A percentile compares a stretch with the other conserved stretches of the same genome.
Evolutionary conservation across 257 asterid species (phyloP).

Genomic region (Nicotiana otophora): DNA sequence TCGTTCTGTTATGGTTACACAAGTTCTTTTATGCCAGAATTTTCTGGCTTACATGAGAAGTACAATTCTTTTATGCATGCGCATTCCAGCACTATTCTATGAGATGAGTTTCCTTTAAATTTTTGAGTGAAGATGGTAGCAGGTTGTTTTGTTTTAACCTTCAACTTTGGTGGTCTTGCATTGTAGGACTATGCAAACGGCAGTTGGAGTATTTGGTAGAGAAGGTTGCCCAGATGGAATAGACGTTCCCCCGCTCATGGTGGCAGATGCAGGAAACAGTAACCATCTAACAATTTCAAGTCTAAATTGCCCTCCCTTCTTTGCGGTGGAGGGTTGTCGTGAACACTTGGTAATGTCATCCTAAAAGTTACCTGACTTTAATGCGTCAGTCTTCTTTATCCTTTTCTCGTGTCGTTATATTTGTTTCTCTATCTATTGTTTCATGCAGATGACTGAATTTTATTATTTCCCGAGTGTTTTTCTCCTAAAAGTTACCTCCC

Average conservation of each 20-base stretch:
- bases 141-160: background rate
- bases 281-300: constrained; percentile 74
- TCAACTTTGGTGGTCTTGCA: constrained; percentile 12
- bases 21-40: background rate
- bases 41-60: background rate
- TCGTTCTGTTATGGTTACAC: background rate
- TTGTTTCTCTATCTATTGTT: background rate
- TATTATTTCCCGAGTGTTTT: background rate
- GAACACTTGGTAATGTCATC: constrained; percentile 65
- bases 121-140: background rate
- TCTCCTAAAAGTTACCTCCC: background rate
- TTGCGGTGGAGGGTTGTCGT: constrained; percentile 83
- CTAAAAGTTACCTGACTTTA: background rate
- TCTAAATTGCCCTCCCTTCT: constrained; percentile 68
- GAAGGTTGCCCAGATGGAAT: constrained; percentile 52
- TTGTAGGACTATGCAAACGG: constrained; percentile 95
- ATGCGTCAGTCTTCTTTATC: background rate
- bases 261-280: constrained; percentile 53
- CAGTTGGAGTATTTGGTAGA: constrained; percentile 92
- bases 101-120: background rate
- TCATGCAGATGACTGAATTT: background rate
- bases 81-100: background rate
- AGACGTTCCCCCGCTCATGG: constrained; percentile 67
- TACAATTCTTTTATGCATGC: background rate
- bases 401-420: background rate